Evolutionary conservation across 768 basidiomycete genomes (phyloP), one percentile per base, ranked within the genome.

Genomic region (Tulasnella sp.): DNA sequence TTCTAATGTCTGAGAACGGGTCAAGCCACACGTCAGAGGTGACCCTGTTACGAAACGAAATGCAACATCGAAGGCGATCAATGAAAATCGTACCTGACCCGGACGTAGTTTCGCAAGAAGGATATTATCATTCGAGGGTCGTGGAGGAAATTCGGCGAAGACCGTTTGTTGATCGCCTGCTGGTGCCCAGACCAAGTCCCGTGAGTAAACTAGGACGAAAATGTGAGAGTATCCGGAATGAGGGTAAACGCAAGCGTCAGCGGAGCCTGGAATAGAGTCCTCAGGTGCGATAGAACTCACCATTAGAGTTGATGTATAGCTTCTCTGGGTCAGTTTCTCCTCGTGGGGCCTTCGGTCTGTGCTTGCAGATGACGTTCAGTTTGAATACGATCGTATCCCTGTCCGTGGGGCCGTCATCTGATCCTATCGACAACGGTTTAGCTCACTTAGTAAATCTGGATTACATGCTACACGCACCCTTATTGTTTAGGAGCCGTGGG

Each of bases 91-190:
- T 67, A 85, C 85, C 83, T 99, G 98, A 6, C 96, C 97, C 0
- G 97, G 97, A 69, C 96, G 87, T 74, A 99, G 85, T 83, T 99
- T 99, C 2, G 92, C 92, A 37, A 99, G 86, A 39, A 99, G 91
- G 78, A 98, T 96, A 82, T 98, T 90, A 5, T 86, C 86, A 81
- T 94, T 92, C 18, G 90, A 91, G 3, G 95, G 89, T 7, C 85
- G 86, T 1, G 94, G 93, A 0, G 87, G 79, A n/a, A 79, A 70
- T n/a, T 82, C 83, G 1, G 85, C 85, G 80, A 95, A 91, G 0
- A 91, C 89, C 0, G 85, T 85, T 6, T 70, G 86, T 82, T 98
- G 97, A 81, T 93, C 92, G 40, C 96, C 97, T 61, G 93, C 91
- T 1, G 96, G 91, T 10, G 87, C 84, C 93, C 94, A 98, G 48